Conservation (phyloP, 2,329 filamentous ascomycete species). For the Boeremia exigua region DNA sequence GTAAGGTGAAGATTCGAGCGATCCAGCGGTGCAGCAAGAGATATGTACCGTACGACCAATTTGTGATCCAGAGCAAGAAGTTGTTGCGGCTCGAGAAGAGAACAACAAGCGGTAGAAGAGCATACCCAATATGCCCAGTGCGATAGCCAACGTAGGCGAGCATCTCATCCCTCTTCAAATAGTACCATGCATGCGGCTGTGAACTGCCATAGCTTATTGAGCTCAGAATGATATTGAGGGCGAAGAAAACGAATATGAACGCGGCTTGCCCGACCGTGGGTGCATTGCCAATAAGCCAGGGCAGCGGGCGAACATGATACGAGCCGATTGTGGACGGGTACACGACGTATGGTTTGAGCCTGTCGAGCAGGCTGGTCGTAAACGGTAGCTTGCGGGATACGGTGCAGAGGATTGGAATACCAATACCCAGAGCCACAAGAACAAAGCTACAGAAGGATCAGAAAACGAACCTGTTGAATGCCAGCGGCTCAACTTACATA, state of each 20-base stretch:
- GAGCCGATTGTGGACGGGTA: neutral
- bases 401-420: neutral
- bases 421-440: neutral
- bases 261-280: neutral
- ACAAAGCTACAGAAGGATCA: neutral
- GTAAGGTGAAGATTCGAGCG: neutral
- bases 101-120: neutral
- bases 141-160: neutral
- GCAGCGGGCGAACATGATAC: neutral
- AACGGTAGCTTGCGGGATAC: neutral
- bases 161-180: neutral
- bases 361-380: neutral
- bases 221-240: neutral
- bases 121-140: neutral
- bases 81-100: neutral
- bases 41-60: neutral
- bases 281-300: neutral
- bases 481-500: neutral
- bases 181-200: neutral
- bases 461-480: neutral
- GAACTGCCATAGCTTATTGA: neutral
- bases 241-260: neutral
- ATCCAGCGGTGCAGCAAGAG: neutral
- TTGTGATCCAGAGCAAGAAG: neutral
- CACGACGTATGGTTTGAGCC: neutral